A percentile compares a stretch with the other conserved stretches of the same genome.
phyloP scores from a whole-genome alignment of 257 asterid species.

The Nicotiana noctiflora region DNA sequence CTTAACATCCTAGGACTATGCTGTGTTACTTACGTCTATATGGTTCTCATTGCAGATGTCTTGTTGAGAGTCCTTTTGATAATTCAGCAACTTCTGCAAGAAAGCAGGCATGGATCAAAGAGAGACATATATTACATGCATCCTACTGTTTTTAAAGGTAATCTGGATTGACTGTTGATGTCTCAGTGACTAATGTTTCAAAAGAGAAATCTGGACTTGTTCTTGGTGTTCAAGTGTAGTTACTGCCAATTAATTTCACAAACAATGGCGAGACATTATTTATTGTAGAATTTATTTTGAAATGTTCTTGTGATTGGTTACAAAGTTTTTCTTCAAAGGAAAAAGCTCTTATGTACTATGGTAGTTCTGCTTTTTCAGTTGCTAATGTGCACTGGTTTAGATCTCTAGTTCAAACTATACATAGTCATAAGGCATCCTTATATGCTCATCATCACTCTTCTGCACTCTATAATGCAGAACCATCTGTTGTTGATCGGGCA shows the following conservation, averaged over 20 bases:
- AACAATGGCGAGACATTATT: not conserved
- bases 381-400: not conserved
- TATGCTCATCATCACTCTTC: not conserved
- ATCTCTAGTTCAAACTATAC: not conserved
- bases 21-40: not conserved
- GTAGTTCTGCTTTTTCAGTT: not conserved
- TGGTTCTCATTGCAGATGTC: conserved; percentile 34
- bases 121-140: conserved; percentile 88
- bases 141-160: conserved; percentile 82
- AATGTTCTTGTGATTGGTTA: not conserved
- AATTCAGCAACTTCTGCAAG: conserved; percentile 77
- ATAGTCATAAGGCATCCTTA: not conserved
- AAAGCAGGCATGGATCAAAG: conserved; percentile 80
- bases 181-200: not conserved
- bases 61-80: conserved; percentile 56
- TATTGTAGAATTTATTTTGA: not conserved
- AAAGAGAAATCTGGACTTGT: conserved; percentile 36
- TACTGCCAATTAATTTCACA: not conserved
- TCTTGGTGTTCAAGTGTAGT: not conserved
- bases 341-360: not conserved
- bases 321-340: not conserved
- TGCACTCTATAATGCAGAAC: conserved; percentile 21
- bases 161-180: not conserved
- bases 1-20: not conserved
- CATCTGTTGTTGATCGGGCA: conserved; percentile 78